These are phyloP conservation scores for Chaetomiaceae sp. DNA, from an alignment of 2,329 filamentous ascomycete genomes.

Conservation along the genomic window DNA sequence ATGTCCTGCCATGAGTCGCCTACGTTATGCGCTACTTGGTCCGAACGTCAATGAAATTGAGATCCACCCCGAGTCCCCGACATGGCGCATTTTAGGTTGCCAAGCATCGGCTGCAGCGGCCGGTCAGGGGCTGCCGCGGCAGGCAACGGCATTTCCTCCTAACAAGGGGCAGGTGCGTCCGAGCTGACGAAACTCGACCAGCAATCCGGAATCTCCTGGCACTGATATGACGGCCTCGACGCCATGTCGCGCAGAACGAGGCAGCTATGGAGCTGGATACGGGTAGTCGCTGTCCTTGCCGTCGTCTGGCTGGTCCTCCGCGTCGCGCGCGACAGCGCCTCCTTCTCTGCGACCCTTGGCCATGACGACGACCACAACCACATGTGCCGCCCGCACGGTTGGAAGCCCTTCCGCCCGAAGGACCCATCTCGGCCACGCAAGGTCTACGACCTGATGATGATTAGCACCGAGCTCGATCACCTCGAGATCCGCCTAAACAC, in stretches of 20 bases:
- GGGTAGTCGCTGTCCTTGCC: conserved; percentile 8
- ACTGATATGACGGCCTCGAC: background rate
- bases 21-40: too few species aligned
- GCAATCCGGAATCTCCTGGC: too few species aligned
- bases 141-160: too few species aligned
- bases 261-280: conserved; percentile 15
- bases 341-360: background rate
- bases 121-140: too few species aligned
- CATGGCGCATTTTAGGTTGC: too few species aligned
- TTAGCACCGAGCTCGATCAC: conserved; percentile 62
- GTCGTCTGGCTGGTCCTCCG: conserved; percentile 15
- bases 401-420: conserved; percentile 32
- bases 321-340: background rate
- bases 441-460: conserved; percentile 58
- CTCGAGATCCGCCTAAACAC: conserved; percentile 60
- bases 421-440: conserved; percentile 37
- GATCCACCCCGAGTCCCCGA: too few species aligned
- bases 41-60: too few species aligned
- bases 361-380: background rate
- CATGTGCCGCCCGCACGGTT: conserved; percentile 37
- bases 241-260: conserved; percentile 6
- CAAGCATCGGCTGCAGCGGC: too few species aligned
- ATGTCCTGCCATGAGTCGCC: too few species aligned
- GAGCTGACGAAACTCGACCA: background rate
- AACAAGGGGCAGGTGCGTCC: background rate